These are phyloP conservation scores for Zizania latifolia DNA, from an alignment of 176 grass and related monocot genomes.

Conservation along the genomic window DNA sequence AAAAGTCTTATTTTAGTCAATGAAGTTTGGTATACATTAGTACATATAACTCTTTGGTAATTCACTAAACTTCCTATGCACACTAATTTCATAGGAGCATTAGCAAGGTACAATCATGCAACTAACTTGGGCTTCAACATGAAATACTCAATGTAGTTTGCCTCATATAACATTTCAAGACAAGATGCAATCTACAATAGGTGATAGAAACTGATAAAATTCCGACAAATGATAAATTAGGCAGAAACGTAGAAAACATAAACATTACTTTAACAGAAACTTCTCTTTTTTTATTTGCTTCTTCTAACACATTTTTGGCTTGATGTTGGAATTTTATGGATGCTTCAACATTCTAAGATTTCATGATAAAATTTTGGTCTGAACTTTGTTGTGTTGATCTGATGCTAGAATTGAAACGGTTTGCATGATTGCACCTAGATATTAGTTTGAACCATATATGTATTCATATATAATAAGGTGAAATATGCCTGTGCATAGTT, in stretches of 20 bases:
- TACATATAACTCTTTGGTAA: neutral
- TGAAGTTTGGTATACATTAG: neutral
- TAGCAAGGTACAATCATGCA: neutral
- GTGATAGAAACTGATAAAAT: neutral
- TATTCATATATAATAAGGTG: neutral
- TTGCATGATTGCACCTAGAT: neutral
- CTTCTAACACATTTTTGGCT: neutral
- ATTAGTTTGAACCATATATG: neutral
- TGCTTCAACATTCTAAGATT: neutral
- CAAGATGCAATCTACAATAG: neutral
- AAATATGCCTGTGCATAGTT: neutral
- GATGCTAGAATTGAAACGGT: neutral
- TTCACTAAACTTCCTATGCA: constrained; percentile 4
- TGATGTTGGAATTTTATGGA: neutral
- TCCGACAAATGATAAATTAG: neutral
- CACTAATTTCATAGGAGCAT: neutral
- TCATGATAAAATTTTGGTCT: neutral
- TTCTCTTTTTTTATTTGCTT: neutral
- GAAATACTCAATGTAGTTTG: neutral
- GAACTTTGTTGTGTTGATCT: neutral
- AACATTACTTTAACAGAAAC: neutral
- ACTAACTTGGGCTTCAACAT: neutral
- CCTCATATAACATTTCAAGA: neutral
- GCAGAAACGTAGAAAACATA: neutral
- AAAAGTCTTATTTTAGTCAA: constrained; percentile 14